A percentile compares a stretch with the other conserved stretches of the same genome.
These are phyloP conservation scores for Linum tenue DNA, from an alignment of 345 rosid genomes.

Conservation along the genomic window DNA sequence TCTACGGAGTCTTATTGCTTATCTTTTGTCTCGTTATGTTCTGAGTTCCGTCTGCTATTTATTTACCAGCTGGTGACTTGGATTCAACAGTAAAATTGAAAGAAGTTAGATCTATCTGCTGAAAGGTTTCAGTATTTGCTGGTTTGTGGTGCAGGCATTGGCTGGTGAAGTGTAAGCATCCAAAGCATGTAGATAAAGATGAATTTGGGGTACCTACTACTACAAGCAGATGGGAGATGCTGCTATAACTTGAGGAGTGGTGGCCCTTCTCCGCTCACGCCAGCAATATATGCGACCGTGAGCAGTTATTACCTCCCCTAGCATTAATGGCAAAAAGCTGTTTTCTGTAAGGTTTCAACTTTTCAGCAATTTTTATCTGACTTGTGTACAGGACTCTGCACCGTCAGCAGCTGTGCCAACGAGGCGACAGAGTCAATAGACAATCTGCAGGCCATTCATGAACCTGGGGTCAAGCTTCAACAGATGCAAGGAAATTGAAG, in stretches of 20 bases:
- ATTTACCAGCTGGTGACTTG: no score
- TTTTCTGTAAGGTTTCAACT: background rate
- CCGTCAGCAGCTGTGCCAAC: background rate
- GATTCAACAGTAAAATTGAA: no score
- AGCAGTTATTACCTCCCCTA: background rate
- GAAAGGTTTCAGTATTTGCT: no score
- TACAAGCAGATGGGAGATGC: background rate
- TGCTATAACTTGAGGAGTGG: background rate
- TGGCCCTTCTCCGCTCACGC: no score
- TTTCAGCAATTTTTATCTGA: background rate
- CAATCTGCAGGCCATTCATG: background rate
- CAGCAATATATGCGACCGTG: no score
- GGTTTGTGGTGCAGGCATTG: background rate
- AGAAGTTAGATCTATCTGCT: no score
- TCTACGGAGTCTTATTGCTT: no score
- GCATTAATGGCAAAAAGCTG: slow-evolving; percentile 13
- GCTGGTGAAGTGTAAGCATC: no score
- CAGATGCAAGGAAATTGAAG: background rate
- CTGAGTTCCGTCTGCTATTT: no score
- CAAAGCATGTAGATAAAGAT: no score
- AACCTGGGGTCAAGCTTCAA: background rate
- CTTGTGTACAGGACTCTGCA: background rate
- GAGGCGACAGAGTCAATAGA: background rate
- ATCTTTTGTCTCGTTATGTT: no score
- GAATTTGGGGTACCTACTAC: no score